Evolutionary conservation across 495 filamentous ascomycete genomes (phyloP).

Genomic region (Aspergillus funiculosus): DNA sequence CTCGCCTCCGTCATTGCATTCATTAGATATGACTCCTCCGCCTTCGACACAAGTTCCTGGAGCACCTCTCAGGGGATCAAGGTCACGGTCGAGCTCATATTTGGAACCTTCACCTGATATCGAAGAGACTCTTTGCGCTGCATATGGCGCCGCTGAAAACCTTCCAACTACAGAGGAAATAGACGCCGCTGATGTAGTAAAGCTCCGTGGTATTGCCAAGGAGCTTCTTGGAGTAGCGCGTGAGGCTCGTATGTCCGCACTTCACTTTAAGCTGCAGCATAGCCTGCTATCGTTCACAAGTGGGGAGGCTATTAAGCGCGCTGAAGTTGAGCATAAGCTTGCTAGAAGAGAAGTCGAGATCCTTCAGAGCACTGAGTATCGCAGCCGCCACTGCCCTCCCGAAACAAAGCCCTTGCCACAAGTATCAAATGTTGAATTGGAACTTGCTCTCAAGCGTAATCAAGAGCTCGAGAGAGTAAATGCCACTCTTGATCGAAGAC

Average conservation of each 20-base stretch:
- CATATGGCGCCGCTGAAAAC: constrained; percentile 45
- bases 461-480: constrained; percentile 62
- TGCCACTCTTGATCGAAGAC: constrained; percentile 52
- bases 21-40: constrained; percentile 62
- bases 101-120: constrained; percentile 55
- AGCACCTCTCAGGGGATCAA: constrained; percentile 33
- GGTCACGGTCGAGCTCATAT: constrained; percentile 40
- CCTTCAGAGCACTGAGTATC: constrained; percentile 55
- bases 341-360: constrained; percentile 86
- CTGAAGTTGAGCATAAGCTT: constrained; percentile 89
- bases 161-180: constrained; percentile 61
- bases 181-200: constrained; percentile 50
- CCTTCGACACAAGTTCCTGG: constrained; percentile 62
- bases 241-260: constrained; percentile 70
- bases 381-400: constrained; percentile 33
- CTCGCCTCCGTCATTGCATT: constrained; percentile 38
- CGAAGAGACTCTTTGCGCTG: constrained; percentile 48
- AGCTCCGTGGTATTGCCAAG: constrained; percentile 56
- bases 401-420: constrained; percentile 31
- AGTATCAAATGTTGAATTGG: constrained; percentile 34
- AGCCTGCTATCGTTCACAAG: constrained; percentile 81
- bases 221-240: constrained; percentile 47
- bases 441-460: constrained; percentile 43
- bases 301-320: constrained; percentile 76
- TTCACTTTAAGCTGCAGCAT: constrained; percentile 91